Evolutionary conservation across 140 eudicot genomes (phyloP).

Genomic region (Flaveria floridana): DNA sequence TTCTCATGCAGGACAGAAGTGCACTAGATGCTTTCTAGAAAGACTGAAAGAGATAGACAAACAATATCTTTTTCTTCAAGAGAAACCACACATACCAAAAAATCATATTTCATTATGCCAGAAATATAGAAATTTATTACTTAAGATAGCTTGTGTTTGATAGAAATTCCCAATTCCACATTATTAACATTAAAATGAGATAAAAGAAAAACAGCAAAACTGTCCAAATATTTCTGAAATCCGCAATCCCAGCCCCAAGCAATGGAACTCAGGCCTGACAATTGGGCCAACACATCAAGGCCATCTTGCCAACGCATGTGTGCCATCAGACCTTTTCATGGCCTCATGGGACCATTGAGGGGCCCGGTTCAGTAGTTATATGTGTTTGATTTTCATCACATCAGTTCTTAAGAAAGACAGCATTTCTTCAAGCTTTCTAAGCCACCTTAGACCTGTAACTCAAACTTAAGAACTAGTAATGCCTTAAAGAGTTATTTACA

Average conservation of each 20-base stretch:
- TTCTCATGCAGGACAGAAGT: not conserved
- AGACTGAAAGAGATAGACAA: not conserved
- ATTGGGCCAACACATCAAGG: not conserved
- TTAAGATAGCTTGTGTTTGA: not conserved
- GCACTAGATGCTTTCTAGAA: constrained; percentile 4
- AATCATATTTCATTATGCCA: not conserved
- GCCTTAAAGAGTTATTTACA: not conserved
- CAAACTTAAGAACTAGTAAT: not conserved
- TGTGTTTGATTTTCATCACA: constrained; percentile 6
- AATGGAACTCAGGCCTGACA: not conserved
- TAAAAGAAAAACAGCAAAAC: not conserved
- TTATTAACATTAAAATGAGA: not conserved
- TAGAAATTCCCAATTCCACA: not conserved
- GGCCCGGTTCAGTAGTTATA: not conserved
- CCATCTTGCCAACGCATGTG: not conserved
- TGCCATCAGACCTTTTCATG: not conserved
- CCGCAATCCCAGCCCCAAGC: constrained; percentile 1
- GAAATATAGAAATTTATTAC: not conserved
- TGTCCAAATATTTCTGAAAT: not conserved
- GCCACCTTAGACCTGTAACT: not conserved
- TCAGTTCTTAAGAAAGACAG: not conserved
- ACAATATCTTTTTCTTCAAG: not conserved
- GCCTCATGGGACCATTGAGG: not conserved
- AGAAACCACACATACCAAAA: not conserved
- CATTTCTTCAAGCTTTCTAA: not conserved